Base-by-base conservation (phyloP, 371 early-diverging fungal genomes). In the Apophysomyces variabilis region DNA sequence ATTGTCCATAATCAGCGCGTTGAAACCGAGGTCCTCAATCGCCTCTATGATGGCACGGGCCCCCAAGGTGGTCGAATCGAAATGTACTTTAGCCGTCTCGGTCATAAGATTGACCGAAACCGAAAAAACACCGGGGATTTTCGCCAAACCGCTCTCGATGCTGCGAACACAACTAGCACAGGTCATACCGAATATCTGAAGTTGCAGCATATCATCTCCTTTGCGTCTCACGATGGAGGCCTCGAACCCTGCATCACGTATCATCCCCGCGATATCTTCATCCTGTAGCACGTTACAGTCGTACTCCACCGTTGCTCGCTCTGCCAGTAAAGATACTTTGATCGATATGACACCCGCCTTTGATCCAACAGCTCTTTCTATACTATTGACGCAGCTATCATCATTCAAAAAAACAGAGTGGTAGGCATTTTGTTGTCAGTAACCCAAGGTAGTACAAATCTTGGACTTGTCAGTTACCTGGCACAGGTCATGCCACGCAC, bases 171-270 rank as follows among this genome's bases (percentile, higher is more conserved):
- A 94, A 39, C 90, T 87, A 0, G 94, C 86, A 69, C 93, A 93
- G 1, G 94, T 91, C 97, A 98, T 95, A 16, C 98, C 97, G 69
- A 88, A 92, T n/a, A 98, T 85, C 62, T 90, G 88, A 39, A 98
- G 78, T 45, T 82, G 84, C 0, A 91, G 70, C 8, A 64, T 72
- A 50, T 80, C 75, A 63, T 79, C 66, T 16, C 66, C 66, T 16
- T 68, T 66, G 6, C 44, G 66, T 35, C 71, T 64, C 21, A 87
- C 72, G 9, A 83, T 71, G 16, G 71, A 66, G 1, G 96, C 95
- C 38, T 90, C 89, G 69, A 97, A 98, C 7, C 98, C 98, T 43
- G 92, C 78, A 32, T 88, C 91, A 56, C 88, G 71, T 58, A 98
- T 91, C 64, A 80, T 58, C 21, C 85, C 83, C 1, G 83, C 90